These are phyloP conservation scores for Phaeotremella skinneri DNA, from an alignment of 768 basidiomycete species.

Conservation along the genomic window DNA sequence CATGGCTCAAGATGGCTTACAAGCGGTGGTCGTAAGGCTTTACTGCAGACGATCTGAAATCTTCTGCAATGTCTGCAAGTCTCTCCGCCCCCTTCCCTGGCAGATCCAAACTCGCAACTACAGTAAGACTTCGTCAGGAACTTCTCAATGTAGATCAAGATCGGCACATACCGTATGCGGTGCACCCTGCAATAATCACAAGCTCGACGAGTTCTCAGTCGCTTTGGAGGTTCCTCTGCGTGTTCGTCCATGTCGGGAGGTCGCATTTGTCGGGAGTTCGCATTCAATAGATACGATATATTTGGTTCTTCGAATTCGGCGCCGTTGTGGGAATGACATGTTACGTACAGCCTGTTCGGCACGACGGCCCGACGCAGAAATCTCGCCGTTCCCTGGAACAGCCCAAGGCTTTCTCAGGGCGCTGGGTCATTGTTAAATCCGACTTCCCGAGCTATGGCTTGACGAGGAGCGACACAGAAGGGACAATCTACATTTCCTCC, in stretches of 20 bases:
- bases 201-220: slow-evolving; percentile 8
- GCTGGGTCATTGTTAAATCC: too few species aligned
- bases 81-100: not conserved
- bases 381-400: too few species aligned
- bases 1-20: not conserved
- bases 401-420: too few species aligned
- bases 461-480: too few species aligned
- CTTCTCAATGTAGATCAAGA: not conserved
- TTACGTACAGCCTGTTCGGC: too few species aligned
- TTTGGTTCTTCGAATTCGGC: too few species aligned
- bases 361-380: too few species aligned
- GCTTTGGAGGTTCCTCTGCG: slow-evolving; percentile 5
- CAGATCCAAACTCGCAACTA: not conserved
- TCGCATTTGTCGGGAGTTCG: too few species aligned
- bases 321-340: too few species aligned
- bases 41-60: slow-evolving; percentile 5
- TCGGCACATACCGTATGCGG: slow-evolving; percentile 6
- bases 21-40: slow-evolving; percentile 3
- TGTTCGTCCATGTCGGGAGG: not conserved
- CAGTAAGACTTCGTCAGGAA: too few species aligned
- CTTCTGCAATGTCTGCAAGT: slow-evolving; percentile 7
- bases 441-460: not conserved
- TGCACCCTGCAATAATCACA: slow-evolving; percentile 15
- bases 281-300: too few species aligned
- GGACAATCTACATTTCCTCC: too few species aligned